Conservation (phyloP, 1,284 basidiomycete species). For the Cutaneotrichosporon sp. region DNA sequence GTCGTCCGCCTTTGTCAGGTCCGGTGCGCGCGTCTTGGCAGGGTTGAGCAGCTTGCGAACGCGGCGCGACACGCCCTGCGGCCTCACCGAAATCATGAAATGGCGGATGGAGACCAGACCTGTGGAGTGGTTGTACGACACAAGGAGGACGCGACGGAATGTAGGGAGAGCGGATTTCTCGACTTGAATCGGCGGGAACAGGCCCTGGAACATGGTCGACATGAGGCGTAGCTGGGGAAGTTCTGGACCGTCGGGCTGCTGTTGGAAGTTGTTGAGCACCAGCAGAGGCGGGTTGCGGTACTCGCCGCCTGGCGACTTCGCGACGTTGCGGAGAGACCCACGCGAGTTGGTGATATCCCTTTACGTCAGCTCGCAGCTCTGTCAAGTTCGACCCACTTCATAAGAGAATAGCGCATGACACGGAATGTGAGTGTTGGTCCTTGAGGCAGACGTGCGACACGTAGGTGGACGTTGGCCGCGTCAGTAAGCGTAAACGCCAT, state of each 20-base stretch:
- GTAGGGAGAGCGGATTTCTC: conserved; percentile 75
- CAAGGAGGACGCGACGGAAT: conserved; percentile 82
- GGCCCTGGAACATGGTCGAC: conserved; percentile 54
- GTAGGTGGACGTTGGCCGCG: conserved; percentile 68
- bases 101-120: conserved; percentile 90
- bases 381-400: conserved; percentile 54
- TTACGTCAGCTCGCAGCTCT: background rate
- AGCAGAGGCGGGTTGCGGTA: conserved; percentile 50
- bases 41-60: conserved; percentile 75
- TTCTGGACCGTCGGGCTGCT: conserved; percentile 46
- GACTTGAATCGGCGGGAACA: conserved; percentile 54
- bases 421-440: conserved; percentile 94
- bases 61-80: conserved; percentile 86
- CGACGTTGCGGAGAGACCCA: conserved; percentile 39
- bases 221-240: conserved; percentile 52
- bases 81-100: conserved; percentile 90
- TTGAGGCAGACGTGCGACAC: conserved; percentile 81
- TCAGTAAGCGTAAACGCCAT: conserved; percentile 86
- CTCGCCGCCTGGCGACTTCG: conserved; percentile 45
- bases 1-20: conserved; percentile 85
- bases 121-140: conserved; percentile 82
- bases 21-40: conserved; percentile 48
- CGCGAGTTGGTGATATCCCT: conserved; percentile 18
- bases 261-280: conserved; percentile 52
- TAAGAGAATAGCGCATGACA: conserved; percentile 84